Percentiles rank a stretch among this genome's conserved stretches.
Conservation (phyloP, 768 basidiomycete genomes). For the Lyophyllum decastes region DNA sequence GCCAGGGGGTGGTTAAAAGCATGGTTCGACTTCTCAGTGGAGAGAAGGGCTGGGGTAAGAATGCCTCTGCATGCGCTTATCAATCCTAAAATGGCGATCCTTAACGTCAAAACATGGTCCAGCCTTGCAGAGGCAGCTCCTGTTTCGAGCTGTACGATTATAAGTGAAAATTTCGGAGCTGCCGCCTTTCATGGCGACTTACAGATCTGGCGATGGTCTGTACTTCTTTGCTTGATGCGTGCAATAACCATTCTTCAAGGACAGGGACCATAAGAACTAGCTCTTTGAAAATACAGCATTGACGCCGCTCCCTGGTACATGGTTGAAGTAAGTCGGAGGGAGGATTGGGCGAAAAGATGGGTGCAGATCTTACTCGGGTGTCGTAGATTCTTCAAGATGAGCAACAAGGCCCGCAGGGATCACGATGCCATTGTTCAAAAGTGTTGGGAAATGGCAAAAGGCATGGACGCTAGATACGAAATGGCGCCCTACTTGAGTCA, state of each 20-base stretch:
- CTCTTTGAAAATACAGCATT: too few relatives aligned
- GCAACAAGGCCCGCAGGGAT: background rate
- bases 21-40: background rate
- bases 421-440: background rate
- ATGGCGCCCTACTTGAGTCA: background rate
- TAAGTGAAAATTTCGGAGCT: background rate
- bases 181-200: background rate
- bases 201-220: too few relatives aligned
- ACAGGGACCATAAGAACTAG: too few relatives aligned
- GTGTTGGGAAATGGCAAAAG: background rate
- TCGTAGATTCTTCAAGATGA: background rate
- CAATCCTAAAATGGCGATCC: background rate
- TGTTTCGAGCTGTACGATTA: background rate
- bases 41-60: background rate
- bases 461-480: background rate
- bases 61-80: background rate
- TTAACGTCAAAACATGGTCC: background rate
- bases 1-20: background rate
- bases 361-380: background rate
- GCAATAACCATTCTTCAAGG: too few relatives aligned
- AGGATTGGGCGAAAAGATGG: background rate
- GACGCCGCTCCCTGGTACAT: too few relatives aligned
- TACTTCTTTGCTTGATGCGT: too few relatives aligned
- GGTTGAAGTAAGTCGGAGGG: too few relatives aligned
- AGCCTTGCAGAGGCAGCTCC: background rate